Conservation (phyloP, 2,329 filamentous ascomycete species). For the Dothideomycetes sp. region DNA sequence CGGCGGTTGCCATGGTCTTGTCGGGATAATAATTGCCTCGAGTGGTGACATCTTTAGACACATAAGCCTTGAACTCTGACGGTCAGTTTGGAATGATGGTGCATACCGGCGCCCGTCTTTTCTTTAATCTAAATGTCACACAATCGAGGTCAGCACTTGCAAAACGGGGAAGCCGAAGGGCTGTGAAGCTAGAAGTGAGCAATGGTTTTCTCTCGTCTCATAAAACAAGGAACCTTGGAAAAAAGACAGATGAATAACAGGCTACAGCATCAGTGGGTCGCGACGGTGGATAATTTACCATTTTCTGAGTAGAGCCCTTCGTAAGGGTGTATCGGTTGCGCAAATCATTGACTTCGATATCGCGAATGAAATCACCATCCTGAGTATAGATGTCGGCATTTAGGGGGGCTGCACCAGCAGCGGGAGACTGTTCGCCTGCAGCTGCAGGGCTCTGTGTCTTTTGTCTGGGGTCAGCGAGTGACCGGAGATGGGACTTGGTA, state of each 20-base stretch:
- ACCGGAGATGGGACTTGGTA: not conserved
- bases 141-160: constrained; percentile 87
- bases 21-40: constrained; percentile 94
- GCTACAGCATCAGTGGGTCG: constrained; percentile 54
- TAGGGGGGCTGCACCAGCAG: constrained; percentile 41
- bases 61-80: constrained; percentile 49
- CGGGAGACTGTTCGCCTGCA: constrained; percentile 44
- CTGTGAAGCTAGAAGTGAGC: constrained; percentile 38
- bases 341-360: constrained; percentile 97
- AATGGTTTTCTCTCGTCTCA: constrained; percentile 28
- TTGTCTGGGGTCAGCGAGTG: constrained; percentile 13
- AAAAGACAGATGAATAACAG: constrained; percentile 29
- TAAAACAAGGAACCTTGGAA: constrained; percentile 20
- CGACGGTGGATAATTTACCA: constrained; percentile 82
- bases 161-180: constrained; percentile 50
- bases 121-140: constrained; percentile 97
- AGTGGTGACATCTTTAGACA: constrained; percentile 89
- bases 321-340: constrained; percentile 95
- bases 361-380: constrained; percentile 96
- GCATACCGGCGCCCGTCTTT: constrained; percentile 99
- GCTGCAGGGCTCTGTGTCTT: constrained; percentile 23
- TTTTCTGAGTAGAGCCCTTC: constrained; percentile 95
- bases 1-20: constrained; percentile 90
- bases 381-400: constrained; percentile 86
- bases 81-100: constrained; percentile 40